A percentile compares a stretch with the other conserved stretches of the same genome.
Conservation (phyloP, 495 filamentous ascomycete genomes). For the Trichocladium antarcticum region DNA sequence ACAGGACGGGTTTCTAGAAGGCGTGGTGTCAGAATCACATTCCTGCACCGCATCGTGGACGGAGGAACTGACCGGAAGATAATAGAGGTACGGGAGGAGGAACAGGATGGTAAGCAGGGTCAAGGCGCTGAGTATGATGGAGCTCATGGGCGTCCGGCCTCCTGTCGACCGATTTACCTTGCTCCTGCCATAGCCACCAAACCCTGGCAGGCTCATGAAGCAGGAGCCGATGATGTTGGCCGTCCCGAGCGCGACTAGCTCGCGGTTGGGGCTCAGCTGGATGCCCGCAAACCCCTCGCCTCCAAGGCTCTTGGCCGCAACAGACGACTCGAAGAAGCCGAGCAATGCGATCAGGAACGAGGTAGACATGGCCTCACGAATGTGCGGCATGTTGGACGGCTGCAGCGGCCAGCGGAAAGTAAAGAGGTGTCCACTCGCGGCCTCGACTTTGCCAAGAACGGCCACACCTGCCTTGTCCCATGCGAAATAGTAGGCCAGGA, state of each 20-base stretch:
- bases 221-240: slow-evolving; percentile 85
- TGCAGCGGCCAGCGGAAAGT: slow-evolving; percentile 78
- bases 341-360: slow-evolving; percentile 89
- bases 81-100: slow-evolving; percentile 85
- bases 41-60: not conserved
- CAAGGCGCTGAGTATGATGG: slow-evolving; percentile 69
- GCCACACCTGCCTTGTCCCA: slow-evolving; percentile 77
- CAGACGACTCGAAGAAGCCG: slow-evolving; percentile 95
- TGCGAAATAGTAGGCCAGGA: slow-evolving; percentile 63
- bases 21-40: not conserved
- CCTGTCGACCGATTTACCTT: slow-evolving; percentile 91
- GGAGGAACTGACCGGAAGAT: slow-evolving; percentile 61
- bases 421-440: slow-evolving; percentile 56
- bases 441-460: slow-evolving; percentile 70
- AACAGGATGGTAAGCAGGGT: slow-evolving; percentile 70
- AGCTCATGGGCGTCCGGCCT: slow-evolving; percentile 85
- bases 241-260: slow-evolving; percentile 82
- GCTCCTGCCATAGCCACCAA: slow-evolving; percentile 91
- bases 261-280: slow-evolving; percentile 78
- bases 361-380: slow-evolving; percentile 80
- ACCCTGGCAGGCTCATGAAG: slow-evolving; percentile 84
- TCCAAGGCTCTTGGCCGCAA: slow-evolving; percentile 87
- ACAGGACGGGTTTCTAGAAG: slow-evolving; percentile 81
- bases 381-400: slow-evolving; percentile 59
- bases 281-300: slow-evolving; percentile 58